Evolutionary conservation across 1,284 basidiomycete species (phyloP), one percentile per base, ranked within the genome.

Genomic region (Earliella scabrosa): DNA sequence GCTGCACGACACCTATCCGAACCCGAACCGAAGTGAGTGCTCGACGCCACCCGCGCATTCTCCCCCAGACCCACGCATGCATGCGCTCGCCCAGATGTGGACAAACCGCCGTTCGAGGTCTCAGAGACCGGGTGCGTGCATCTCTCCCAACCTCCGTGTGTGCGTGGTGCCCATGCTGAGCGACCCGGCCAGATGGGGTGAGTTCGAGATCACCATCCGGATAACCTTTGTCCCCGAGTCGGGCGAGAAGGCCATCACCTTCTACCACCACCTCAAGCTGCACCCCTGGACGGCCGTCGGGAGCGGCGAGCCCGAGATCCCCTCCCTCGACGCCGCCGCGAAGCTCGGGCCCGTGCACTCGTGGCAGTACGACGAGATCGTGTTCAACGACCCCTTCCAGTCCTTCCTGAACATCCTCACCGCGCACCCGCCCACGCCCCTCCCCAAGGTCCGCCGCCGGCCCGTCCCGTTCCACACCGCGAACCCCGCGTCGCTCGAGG

Each of bases 361-460:
- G 0, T 99, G 97, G 97, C 96, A 98, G 69, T 99, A 99, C 75
- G 97, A 99, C 71, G 97, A 99, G 70, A 85, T 99, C 58, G 94
- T 99, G 45, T 99, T 99, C 75, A 87, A 88, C 63, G 97, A 99
- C 67, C 97, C 97, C 1, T 94, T 90, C 59, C 88, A 94, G 58
- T 80, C 87, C 26, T 97, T 99, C 75, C 84, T 98, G 65, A 86
- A 89, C 65, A 82, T 93, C 52, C 83, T 99, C 45, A 87, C 88
- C 0, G 79, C 82, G 3, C 83, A 97, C 68, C 89, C 94, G 0
- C 95, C 96, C 0, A 96, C 92, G 0, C 87, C 88, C 4, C 75
- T 97, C 0, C 90, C 91, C 0, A 87, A 85, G 56, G 74, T 73
- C 16, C 86, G 82, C 56, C 77, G 83, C 36, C 80, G 77, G 50